Evolutionary conservation across 352 stramenopile species (phyloP).

Genomic region (Sclerospora graminicola): DNA sequence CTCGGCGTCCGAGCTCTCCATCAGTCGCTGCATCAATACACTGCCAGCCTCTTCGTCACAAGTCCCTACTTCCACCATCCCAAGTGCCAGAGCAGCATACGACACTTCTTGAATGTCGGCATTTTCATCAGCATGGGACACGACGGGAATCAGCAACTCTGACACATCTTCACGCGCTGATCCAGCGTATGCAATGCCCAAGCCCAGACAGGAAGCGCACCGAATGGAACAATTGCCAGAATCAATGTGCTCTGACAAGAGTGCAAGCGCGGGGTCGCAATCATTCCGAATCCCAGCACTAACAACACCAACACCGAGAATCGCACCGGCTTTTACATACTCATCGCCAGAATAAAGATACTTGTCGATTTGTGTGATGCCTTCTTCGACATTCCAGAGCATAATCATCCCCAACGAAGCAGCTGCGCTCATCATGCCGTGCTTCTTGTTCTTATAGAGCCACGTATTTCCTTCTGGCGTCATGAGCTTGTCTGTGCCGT

Average conservation of each 20-base stretch:
- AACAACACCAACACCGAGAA: constrained; percentile 95
- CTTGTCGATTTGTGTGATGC: constrained; percentile 98
- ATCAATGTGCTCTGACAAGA: constrained; percentile 97
- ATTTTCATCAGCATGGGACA: constrained; percentile 85
- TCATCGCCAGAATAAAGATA: constrained; percentile 98
- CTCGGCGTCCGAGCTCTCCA: constrained; percentile 97
- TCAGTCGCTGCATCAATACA: constrained; percentile 94
- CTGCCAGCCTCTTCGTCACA: constrained; percentile 96
- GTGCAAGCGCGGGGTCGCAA: constrained; percentile 92
- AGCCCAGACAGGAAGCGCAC: constrained; percentile 89
- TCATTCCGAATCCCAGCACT: constrained; percentile 92
- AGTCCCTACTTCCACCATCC: constrained; percentile 97
- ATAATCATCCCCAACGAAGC: constrained; percentile 97
- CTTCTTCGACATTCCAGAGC: constrained; percentile 99
- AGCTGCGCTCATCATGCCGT: constrained; percentile 97
- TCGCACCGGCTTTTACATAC: constrained; percentile 96
- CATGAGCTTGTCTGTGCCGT: constrained; percentile 95
- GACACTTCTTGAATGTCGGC: constrained; percentile 89
- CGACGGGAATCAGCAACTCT: constrained; percentile 93
- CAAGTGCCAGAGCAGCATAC: constrained; percentile 92
- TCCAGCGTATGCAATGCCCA: constrained; percentile 98
- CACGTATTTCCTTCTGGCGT: constrained; percentile 92
- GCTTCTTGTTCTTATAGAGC: constrained; percentile 99
- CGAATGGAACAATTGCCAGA: constrained; percentile 91
- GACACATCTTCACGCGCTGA: constrained; percentile 94